Evolutionary conservation across 345 rosid species (phyloP), one percentile per base, ranked within the genome.

Genomic region (Aethionema arabicum): DNA sequence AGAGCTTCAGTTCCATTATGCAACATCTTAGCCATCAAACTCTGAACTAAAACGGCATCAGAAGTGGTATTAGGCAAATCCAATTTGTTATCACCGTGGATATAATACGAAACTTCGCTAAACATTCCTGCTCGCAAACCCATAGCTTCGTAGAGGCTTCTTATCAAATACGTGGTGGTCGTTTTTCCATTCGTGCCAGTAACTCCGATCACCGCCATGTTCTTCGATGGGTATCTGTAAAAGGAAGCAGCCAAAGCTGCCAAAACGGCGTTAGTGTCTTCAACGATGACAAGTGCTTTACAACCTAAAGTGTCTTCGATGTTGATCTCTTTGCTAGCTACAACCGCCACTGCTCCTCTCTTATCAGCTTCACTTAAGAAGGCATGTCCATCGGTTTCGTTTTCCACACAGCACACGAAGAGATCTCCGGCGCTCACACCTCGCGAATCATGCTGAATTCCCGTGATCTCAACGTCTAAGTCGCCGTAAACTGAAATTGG

Each of bases 281-380:
- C 95, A 54, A 89, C 98, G 16, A 89, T 82, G 30, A 89, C 95
- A 76, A 92, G 80, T n/a, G 96, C 96, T 71, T 70, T 89, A 42
- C 96, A 89, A 38, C 86, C 89, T 75, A 92, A 78, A 29, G 98
- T 89, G 52, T 82, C 96, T 75, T 87, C 93, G 56, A 92, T 92
- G 63, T 88, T 88, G 49, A 89, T 81, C 85, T 86, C 98, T 52
- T 83, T 85, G 66, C 95, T 88, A 41, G 98, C 93, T 11, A 89
- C 96, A 48, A 92, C 91, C 0, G 96, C 95, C 73, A 87, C 93
- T 5, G 95, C 96, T 65, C 96, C 96, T 82, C 98, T 86, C 78
- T 89, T 92, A 59, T 89, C 95, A 47, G 96, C 96, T 82, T 92
- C 98, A 32, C 83, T 87, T 75, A 92, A 70, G 67, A 66, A 81